These are phyloP conservation scores for Olyra latifolia DNA, from an alignment of 176 grass and related monocot species.

Conservation along the genomic window DNA sequence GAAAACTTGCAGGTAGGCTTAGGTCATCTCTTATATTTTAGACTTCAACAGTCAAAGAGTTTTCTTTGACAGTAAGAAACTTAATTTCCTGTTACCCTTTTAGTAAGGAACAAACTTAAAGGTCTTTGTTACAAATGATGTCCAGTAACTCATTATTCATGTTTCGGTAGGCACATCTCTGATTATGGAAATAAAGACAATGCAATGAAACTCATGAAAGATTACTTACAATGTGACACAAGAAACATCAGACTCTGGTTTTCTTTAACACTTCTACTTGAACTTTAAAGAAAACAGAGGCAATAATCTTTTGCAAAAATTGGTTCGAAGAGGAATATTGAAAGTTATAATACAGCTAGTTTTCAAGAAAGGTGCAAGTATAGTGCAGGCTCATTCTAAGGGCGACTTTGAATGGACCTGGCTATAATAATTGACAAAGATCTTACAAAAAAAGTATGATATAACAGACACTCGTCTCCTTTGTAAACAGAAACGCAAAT, in stretches of 20 bases:
- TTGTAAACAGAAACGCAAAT: conserved; percentile 12
- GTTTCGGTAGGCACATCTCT: not conserved
- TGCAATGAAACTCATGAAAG: not conserved
- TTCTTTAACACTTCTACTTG: not conserved
- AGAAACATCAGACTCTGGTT: conserved; percentile 7
- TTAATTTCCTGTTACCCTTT: conserved; percentile 2
- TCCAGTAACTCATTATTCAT: not conserved
- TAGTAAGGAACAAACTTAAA: not conserved
- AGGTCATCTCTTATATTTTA: not conserved
- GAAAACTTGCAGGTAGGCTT: not conserved
- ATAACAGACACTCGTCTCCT: conserved; percentile 9
- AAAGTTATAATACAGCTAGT: not conserved
- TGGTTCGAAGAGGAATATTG: conserved; percentile 2
- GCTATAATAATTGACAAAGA: not conserved
- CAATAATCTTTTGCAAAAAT: conserved; percentile 11
- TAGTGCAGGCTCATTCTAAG: not conserved
- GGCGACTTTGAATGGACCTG: not conserved
- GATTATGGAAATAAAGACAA: conserved; percentile 18
- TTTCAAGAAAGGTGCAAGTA: not conserved
- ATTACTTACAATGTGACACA: not conserved
- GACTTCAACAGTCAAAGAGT: not conserved
- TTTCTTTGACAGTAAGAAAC: not conserved
- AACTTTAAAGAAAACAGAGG: conserved; percentile 26
- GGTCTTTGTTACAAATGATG: not conserved
- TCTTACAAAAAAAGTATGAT: conserved; percentile 17